Conservation (phyloP, 768 basidiomycete genomes). For the Psilocybe tampanensis region DNA sequence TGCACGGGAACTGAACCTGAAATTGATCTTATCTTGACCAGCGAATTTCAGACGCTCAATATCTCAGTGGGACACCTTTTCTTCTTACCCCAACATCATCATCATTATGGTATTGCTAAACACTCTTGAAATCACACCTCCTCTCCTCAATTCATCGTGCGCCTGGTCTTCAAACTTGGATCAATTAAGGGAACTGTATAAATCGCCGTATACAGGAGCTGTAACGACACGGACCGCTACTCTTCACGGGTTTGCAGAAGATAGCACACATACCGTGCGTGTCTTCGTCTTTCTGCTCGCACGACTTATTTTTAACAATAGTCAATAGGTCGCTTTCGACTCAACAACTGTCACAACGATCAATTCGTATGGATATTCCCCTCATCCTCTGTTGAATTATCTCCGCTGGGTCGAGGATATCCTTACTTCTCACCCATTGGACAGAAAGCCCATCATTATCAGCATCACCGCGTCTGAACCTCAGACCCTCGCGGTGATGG, state of each 20-base stretch:
- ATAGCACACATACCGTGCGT: conserved; percentile 61
- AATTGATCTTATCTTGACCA: not conserved
- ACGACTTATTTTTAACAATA: conserved; percentile 5
- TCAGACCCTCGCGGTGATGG: conserved; percentile 52
- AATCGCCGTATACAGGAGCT: conserved; percentile 70
- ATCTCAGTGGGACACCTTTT: not conserved
- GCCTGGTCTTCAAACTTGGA: conserved; percentile 75
- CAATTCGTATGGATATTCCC: conserved; percentile 90
- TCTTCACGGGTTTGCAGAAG: conserved; percentile 68
- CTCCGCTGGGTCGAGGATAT: conserved; percentile 64
- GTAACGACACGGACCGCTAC: conserved; percentile 83
- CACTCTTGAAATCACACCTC: conserved; percentile 57
- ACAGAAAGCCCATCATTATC: conserved; percentile 66
- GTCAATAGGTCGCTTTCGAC: conserved; percentile 60
- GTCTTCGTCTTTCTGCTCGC: not conserved
- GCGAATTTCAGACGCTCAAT: not conserved
- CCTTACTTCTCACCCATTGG: conserved; percentile 32
- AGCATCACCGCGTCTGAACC: conserved; percentile 72
- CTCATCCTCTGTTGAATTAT: conserved; percentile 69
- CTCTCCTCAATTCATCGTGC: conserved; percentile 78
- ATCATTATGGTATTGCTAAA: conserved; percentile 58
- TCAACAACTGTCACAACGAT: conserved; percentile 56
- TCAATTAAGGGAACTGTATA: conserved; percentile 68
- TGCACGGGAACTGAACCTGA: not conserved
- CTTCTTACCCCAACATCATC: not conserved